Evolutionary conservation across 2,329 filamentous ascomycete genomes (phyloP).

Genomic region (Nothophoma quercina): DNA sequence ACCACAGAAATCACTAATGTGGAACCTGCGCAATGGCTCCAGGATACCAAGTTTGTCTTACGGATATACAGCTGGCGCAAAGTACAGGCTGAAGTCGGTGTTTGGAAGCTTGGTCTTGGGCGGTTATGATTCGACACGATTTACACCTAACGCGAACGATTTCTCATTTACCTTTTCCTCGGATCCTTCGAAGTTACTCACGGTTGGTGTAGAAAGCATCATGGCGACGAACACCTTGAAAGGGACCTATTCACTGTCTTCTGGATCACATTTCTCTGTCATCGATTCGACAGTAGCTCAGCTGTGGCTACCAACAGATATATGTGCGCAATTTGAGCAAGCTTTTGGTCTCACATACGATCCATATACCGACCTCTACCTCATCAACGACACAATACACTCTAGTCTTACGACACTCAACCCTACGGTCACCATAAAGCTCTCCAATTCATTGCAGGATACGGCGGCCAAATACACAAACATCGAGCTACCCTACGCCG

Average conservation of each 20-base stretch:
- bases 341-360: slow-evolving; percentile 53
- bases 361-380: slow-evolving; percentile 46
- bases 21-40: slow-evolving; percentile 35
- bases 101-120: slow-evolving; percentile 50
- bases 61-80: slow-evolving; percentile 47
- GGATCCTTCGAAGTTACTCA: slow-evolving; percentile 42
- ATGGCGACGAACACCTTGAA: slow-evolving; percentile 40
- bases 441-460: slow-evolving; percentile 39
- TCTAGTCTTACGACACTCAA: slow-evolving; percentile 37
- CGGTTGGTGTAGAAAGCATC: slow-evolving; percentile 45
- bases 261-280: slow-evolving; percentile 42
- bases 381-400: slow-evolving; percentile 50
- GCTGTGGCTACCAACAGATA: slow-evolving; percentile 50
- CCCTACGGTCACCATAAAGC: slow-evolving; percentile 50
- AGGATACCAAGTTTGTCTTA: slow-evolving; percentile 48
- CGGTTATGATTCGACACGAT: slow-evolving; percentile 53
- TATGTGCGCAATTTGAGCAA: slow-evolving; percentile 51
- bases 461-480: slow-evolving; percentile 49
- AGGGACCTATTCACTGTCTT: slow-evolving; percentile 46
- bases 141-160: slow-evolving; percentile 36
- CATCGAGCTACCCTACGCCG: slow-evolving; percentile 57
- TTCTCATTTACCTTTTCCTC: slow-evolving; percentile 45
- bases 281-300: slow-evolving; percentile 53
- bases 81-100: slow-evolving; percentile 43
- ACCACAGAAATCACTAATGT: slow-evolving; percentile 38